These are phyloP conservation scores for Gilbertella persicaria DNA, from an alignment of 371 early-diverging fungal genomes.

Conservation along the genomic window DNA sequence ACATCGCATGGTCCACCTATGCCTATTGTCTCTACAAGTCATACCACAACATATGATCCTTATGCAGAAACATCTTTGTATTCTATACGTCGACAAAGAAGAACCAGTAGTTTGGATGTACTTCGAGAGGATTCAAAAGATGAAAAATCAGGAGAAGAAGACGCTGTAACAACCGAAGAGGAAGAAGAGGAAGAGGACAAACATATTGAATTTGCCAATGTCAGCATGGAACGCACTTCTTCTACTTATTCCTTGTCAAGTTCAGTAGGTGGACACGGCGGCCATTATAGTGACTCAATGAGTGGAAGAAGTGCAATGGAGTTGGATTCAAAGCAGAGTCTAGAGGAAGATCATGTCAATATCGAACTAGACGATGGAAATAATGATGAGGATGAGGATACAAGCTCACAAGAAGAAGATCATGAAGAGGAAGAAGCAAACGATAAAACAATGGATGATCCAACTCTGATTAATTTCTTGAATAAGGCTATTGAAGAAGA, in stretches of 20 bases:
- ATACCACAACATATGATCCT: background rate
- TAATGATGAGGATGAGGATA: slow-evolving; percentile 19
- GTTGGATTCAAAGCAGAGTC: slow-evolving; percentile 5
- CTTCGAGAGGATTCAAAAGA: slow-evolving; percentile 32
- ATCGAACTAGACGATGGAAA: slow-evolving; percentile 10
- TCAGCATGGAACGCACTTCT: background rate
- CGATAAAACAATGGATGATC: slow-evolving; percentile 19
- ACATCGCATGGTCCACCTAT: slow-evolving; percentile 4
- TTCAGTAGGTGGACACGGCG: background rate
- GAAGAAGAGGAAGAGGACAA: slow-evolving; percentile 10
- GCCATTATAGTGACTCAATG: background rate
- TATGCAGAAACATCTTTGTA: background rate
- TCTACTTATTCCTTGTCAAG: background rate
- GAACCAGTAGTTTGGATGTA: slow-evolving; percentile 52
- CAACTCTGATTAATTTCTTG: slow-evolving; percentile 28
- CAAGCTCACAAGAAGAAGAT: slow-evolving; percentile 16
- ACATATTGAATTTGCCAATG: background rate
- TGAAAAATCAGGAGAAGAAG: slow-evolving; percentile 2
- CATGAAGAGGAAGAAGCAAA: slow-evolving; percentile 15
- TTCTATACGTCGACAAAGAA: slow-evolving; percentile 14
- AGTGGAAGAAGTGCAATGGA: slow-evolving; percentile 15
- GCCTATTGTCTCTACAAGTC: background rate
- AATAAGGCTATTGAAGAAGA: slow-evolving; percentile 51
- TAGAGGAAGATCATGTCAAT: slow-evolving; percentile 5
- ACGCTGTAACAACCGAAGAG: background rate